A percentile compares a stretch with the other conserved stretches of the same genome.
phyloP scores from a whole-genome alignment of 768 basidiomycete species.

The Cystofilobasidium macerans region DNA sequence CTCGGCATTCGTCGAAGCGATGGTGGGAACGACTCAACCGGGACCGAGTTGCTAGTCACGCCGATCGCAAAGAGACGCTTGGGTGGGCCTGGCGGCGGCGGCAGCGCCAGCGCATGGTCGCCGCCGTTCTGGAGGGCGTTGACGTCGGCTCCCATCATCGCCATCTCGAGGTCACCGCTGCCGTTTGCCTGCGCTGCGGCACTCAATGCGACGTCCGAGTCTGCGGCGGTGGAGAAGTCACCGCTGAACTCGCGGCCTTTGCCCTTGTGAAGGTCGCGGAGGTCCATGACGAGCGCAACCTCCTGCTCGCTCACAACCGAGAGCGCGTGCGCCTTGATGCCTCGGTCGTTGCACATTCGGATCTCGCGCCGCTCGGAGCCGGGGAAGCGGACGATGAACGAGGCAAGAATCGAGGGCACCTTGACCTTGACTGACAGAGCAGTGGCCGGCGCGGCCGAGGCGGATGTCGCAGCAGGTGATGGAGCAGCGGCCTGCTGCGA shows the following conservation, averaged over 20 bases:
- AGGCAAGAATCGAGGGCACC: background rate
- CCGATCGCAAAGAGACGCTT: background rate
- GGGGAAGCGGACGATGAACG: background rate
- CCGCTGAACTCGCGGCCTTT: background rate
- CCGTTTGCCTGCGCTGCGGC: background rate
- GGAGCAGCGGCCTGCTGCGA: background rate
- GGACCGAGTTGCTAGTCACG: background rate
- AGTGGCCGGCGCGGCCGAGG: background rate
- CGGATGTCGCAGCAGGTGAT: background rate
- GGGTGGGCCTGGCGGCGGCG: background rate
- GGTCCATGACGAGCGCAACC: background rate
- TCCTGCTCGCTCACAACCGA: background rate
- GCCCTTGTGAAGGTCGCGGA: background rate
- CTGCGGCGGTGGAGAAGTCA: no score
- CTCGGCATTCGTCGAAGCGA: background rate
- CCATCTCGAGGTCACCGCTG: background rate
- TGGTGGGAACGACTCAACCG: background rate
- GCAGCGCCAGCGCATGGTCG: background rate
- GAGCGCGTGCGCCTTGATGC: conserved; percentile 5
- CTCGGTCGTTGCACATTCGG: background rate
- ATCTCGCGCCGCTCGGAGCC: background rate
- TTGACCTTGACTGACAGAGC: background rate
- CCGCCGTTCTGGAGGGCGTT: background rate
- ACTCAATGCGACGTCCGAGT: background rate
- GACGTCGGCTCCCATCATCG: background rate